Evolutionary conservation across 768 basidiomycete genomes (phyloP).

Genomic region (Lactarius hengduanensis): DNA sequence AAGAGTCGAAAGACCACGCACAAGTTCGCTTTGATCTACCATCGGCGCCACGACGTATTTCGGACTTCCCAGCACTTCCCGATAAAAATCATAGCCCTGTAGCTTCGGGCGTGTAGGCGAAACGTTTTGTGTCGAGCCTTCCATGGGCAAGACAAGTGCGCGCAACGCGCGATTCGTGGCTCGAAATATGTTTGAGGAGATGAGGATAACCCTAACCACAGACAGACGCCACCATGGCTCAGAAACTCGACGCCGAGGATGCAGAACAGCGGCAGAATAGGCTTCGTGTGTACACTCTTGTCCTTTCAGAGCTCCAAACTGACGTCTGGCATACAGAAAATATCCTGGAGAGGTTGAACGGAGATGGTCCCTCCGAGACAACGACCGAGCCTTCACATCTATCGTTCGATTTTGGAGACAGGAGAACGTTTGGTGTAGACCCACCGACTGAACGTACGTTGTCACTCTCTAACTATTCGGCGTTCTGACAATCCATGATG

Average conservation of each 20-base stretch:
- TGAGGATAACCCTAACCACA: constrained; percentile 19
- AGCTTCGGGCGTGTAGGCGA: constrained; percentile 42
- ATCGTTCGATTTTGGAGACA: constrained; percentile 31
- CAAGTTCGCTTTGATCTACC: constrained; percentile 97
- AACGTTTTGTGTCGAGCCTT: background rate
- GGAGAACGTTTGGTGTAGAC: constrained; percentile 28
- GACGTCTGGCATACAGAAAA: constrained; percentile 18
- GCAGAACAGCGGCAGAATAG: constrained; percentile 23
- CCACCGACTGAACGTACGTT: constrained; percentile 30
- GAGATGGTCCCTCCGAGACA: constrained; percentile 14
- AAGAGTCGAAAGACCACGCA: constrained; percentile 41
- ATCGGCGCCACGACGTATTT: constrained; percentile 94
- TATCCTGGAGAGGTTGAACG: constrained; percentile 26
- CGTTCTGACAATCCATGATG: constrained; percentile 1
- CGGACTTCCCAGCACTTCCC: constrained; percentile 73
- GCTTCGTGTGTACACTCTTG: constrained; percentile 28
- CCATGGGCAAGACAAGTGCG: constrained; percentile 15
- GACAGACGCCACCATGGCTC: constrained; percentile 4
- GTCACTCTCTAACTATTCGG: background rate
- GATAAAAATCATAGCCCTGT: constrained; percentile 82
- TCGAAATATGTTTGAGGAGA: constrained; percentile 3
- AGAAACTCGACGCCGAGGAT: constrained; percentile 22
- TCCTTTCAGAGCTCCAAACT: background rate
- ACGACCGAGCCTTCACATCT: constrained; percentile 2
- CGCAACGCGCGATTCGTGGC: constrained; percentile 9